These are phyloP conservation scores for Exserohilum turcica DNA, from an alignment of 2,329 filamentous ascomycete species.

Conservation along the genomic window DNA sequence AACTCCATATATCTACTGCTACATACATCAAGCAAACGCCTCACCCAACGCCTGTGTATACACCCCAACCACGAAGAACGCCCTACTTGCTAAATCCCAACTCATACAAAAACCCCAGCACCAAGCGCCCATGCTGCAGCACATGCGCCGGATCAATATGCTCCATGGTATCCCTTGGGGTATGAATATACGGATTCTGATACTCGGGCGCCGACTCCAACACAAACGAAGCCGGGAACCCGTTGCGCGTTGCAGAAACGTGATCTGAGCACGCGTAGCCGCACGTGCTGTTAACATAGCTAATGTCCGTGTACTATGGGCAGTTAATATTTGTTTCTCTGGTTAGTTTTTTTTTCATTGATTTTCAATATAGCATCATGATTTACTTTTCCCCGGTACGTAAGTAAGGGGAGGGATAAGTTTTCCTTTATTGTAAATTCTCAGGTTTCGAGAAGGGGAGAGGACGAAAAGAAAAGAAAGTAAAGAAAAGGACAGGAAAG, in stretches of 20 bases:
- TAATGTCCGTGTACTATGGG: slow-evolving; percentile 78
- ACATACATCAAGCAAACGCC: too few species aligned
- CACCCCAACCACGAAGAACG: too few species aligned
- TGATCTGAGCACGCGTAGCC: slow-evolving; percentile 83
- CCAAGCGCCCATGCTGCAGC: slow-evolving; percentile 84
- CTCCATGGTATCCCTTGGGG: slow-evolving; percentile 69
- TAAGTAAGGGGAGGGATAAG: too few species aligned
- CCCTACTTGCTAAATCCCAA: slow-evolving; percentile 68
- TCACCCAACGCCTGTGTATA: too few species aligned
- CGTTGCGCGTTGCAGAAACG: slow-evolving; percentile 71
- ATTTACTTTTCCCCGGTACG: too few species aligned
- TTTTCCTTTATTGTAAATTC: too few species aligned
- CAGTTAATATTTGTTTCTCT: background rate
- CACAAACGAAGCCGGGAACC: slow-evolving; percentile 74
- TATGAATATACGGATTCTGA: slow-evolving; percentile 68
- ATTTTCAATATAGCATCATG: too few species aligned
- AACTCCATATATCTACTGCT: too few species aligned
- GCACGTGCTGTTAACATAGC: slow-evolving; percentile 83
- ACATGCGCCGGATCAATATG: slow-evolving; percentile 82
- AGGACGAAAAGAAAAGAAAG: too few species aligned
- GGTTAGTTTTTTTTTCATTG: too few species aligned
- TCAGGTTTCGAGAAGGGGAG: too few species aligned
- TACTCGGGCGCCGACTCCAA: slow-evolving; percentile 71
- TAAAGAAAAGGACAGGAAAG: too few species aligned
- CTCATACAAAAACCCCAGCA: slow-evolving; percentile 79